Evolutionary conservation across 768 basidiomycete species (phyloP), one percentile per base, ranked within the genome.

Genomic region (Rhizopogon rudus): DNA sequence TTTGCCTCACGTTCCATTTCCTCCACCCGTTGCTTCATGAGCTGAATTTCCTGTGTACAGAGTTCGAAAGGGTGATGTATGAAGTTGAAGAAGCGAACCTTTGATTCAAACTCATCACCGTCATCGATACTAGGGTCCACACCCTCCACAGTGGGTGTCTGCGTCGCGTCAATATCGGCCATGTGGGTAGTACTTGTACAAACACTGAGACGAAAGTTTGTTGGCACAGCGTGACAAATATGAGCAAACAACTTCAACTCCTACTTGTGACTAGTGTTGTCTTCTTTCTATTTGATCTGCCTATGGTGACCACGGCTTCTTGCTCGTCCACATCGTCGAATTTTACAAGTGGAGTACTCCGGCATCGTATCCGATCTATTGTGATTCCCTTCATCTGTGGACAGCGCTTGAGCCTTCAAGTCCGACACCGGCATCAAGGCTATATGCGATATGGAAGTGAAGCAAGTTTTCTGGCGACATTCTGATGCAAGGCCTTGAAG

Each of bases 1-100:
- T 82, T 86, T 2, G 93, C 93, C 70, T 94, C 93, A 52, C 83
- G 77, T 70, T 95, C 92, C 92, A 95, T 95, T 73, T 95, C 93
- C 63, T 87, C 90, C 6, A 94, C 92, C 55, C 92, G 78, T 62
- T 91, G 88, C 72, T 93, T 93, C 92, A 94, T 94, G 62, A 90
- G 80, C 66, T 83, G 75, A 54, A 94, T 88, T 79, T 94, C 92
- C 87, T 91, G 65, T n/a, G 64, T 56, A 52, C 64, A 57, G 54
- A 52, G 54, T 51, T 48, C 58, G 60, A 58, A 53, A 59, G 56
- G 31, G 55, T 53, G 56, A 60, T 51, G 43, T 59, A 39, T 52
- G 56, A 44, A 49, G 49, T 43, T 55, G 17, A 33, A 44, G 45
- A 50, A 25, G 33, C 45, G 60, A 61, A 82, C 84, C 73, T 84